phyloP scores from a whole-genome alignment of 2,329 filamentous ascomycete species.

The Ascochyta koolunga region DNA sequence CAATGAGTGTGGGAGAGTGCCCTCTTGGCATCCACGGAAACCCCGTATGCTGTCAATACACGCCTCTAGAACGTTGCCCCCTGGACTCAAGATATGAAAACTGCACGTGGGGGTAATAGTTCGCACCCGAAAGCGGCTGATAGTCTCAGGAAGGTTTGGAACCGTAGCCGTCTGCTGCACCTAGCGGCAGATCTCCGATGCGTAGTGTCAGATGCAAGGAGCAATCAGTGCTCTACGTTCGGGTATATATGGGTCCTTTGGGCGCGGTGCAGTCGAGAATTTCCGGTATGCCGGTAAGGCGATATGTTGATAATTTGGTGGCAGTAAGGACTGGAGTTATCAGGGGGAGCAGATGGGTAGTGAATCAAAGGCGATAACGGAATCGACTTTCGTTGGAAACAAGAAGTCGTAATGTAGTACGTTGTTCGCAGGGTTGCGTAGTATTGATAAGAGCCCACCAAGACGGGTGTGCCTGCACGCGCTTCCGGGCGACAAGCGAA shows the following conservation, averaged over 20 bases:
- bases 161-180: conserved; percentile 20
- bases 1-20: conserved; percentile 1
- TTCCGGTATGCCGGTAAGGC: conserved; percentile 3
- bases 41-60: conserved; percentile 12
- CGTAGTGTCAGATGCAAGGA: conserved; percentile 22
- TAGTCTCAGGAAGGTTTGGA: conserved; percentile 22
- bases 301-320: neutral
- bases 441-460: conserved; percentile 28
- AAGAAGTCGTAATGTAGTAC: conserved; percentile 9
- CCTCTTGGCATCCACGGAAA: conserved; percentile 11
- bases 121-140: conserved; percentile 17
- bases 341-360: too few species aligned
- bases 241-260: conserved; percentile 27
- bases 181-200: conserved; percentile 25
- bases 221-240: conserved; percentile 21
- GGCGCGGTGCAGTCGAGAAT: conserved; percentile 11
- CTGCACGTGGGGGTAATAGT: conserved; percentile 25
- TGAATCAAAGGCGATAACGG: too few species aligned
- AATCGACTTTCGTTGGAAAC: conserved; percentile 8
- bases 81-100: conserved; percentile 22
- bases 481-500: conserved; percentile 17
- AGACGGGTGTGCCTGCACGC: conserved; percentile 19
- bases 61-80: conserved; percentile 21
- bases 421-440: conserved; percentile 20
- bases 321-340: conserved; percentile 1